phyloP scores from a whole-genome alignment of 129 eudicot species.

The Lactuca sativa region DNA sequence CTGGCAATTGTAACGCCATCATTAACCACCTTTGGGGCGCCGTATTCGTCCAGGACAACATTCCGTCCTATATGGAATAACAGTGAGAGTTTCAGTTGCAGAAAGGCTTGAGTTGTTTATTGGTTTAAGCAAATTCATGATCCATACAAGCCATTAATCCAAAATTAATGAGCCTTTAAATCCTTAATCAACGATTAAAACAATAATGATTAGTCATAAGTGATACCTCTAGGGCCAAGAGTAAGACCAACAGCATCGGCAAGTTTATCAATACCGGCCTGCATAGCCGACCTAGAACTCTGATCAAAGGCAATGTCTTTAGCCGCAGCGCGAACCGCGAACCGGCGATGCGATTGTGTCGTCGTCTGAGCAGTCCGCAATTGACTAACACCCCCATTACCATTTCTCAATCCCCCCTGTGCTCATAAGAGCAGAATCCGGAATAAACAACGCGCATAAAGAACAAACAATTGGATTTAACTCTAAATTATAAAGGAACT shows the following conservation, averaged over 20 bases:
- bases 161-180: slow-evolving; percentile 2
- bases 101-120: neutral
- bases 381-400: slow-evolving; percentile 46
- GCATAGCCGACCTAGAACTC: slow-evolving; percentile 75
- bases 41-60: slow-evolving; percentile 95
- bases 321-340: slow-evolving; percentile 74
- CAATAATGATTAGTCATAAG: neutral
- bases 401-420: slow-evolving; percentile 54
- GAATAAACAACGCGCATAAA: neutral
- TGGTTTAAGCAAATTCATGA: neutral
- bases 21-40: slow-evolving; percentile 84
- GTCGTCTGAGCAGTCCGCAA: slow-evolving; percentile 49
- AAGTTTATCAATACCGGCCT: slow-evolving; percentile 85
- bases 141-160: slow-evolving; percentile 1
- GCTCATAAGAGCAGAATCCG: slow-evolving; percentile 7
- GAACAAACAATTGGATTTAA: neutral
- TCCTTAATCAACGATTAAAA: neutral
- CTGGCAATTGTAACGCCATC: slow-evolving; percentile 98
- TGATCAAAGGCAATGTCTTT: slow-evolving; percentile 95
- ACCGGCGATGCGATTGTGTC: slow-evolving; percentile 38
- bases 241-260: slow-evolving; percentile 88
- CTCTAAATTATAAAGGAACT: neutral
- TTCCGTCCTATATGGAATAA: slow-evolving; percentile 61
- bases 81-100: neutral
- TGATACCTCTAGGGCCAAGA: slow-evolving; percentile 87